These are phyloP conservation scores for Cicer bijugum DNA, from an alignment of 306 rosid genomes.

Conservation along the genomic window DNA sequence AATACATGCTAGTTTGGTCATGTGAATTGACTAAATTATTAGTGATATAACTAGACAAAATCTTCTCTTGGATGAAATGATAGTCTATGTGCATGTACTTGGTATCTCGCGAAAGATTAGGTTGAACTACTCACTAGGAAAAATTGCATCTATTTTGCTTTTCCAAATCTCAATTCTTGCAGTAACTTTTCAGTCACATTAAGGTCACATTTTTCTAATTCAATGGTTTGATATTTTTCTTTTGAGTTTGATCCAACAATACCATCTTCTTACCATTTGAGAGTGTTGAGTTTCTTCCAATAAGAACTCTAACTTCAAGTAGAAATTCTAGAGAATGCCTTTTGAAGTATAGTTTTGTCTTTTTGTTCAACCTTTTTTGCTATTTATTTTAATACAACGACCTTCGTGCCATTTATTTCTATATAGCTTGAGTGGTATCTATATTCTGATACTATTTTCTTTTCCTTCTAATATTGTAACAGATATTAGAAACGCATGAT, in stretches of 20 bases:
- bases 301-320: conserved; percentile 31
- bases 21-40: background rate
- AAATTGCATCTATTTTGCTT: conserved; percentile 32
- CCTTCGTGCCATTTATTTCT: conserved; percentile 23
- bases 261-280: background rate
- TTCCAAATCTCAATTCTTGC: conserved; percentile 26
- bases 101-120: background rate
- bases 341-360: conserved; percentile 15
- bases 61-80: conserved; percentile 22
- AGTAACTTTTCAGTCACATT: conserved; percentile 21
- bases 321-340: conserved; percentile 8
- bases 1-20: conserved; percentile 30
- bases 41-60: background rate
- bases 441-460: conserved; percentile 42
- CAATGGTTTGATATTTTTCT: conserved; percentile 30
- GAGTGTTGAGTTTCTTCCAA: conserved; percentile 19
- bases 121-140: conserved; percentile 1
- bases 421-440: conserved; percentile 18
- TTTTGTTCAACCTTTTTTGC: conserved; percentile 27
- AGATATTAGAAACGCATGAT: conserved; percentile 80
- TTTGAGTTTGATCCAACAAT: conserved; percentile 23
- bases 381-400: conserved; percentile 20
- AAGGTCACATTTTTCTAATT: conserved; percentile 16
- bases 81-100: conserved; percentile 6
- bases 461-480: conserved; percentile 32